Conservation (phyloP, 108 stramenopile species). For the Pelagomonas calceolata region DNA sequence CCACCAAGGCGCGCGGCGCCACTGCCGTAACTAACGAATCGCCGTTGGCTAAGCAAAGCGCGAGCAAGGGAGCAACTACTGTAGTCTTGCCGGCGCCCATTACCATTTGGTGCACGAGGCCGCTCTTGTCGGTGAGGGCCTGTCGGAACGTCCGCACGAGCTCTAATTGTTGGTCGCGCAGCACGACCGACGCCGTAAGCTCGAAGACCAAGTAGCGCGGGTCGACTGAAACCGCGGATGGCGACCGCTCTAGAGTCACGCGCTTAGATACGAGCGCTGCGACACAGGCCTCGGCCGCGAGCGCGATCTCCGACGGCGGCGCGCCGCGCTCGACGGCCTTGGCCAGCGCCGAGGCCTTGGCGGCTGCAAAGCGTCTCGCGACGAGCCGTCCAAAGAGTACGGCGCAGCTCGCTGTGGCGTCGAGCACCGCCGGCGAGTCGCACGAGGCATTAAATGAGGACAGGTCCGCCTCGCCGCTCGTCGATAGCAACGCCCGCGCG, state of each 20-base stretch:
- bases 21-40: constrained; percentile 15
- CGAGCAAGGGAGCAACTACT: constrained; percentile 29
- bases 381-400: neutral
- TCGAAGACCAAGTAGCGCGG: constrained; percentile 34
- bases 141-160: constrained; percentile 16
- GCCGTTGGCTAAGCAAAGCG: constrained; percentile 25
- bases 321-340: no score
- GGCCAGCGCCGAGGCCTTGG: neutral
- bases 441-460: neutral
- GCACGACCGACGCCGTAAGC: constrained; percentile 14
- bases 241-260: no score
- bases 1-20: constrained; percentile 21
- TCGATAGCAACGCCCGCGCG: no score
- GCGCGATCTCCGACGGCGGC: no score
- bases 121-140: neutral
- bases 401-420: neutral
- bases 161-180: constrained; percentile 26
- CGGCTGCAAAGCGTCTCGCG: neutral
- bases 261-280: no score
- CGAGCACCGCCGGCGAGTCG: neutral
- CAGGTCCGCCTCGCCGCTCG: neutral
- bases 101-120: constrained; percentile 21
- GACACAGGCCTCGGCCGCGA: no score
- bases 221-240: neutral
- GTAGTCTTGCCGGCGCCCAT: constrained; percentile 35